These are phyloP conservation scores for Persicaria maculosa DNA, from an alignment of 148 eudicot genomes.

Conservation along the genomic window DNA sequence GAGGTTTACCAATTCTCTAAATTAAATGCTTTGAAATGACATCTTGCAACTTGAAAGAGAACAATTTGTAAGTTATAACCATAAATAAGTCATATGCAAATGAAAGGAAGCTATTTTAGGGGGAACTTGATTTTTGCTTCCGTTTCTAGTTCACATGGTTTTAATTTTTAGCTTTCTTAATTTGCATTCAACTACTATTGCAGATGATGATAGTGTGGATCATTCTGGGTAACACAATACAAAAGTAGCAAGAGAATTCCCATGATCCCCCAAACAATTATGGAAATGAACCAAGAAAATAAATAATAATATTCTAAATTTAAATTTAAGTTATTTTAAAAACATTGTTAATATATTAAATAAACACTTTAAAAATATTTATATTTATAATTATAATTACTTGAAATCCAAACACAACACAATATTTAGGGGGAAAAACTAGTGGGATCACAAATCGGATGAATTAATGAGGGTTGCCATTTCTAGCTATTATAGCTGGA, in stretches of 20 bases:
- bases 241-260: not conserved
- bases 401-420: no score
- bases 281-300: not conserved
- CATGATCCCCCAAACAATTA: not conserved
- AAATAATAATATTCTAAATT: not conserved
- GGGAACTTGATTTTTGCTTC: not conserved
- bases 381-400: no score
- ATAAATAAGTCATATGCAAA: not conserved
- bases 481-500: no score
- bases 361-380: no score
- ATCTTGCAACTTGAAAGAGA: no score
- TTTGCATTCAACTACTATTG: not conserved
- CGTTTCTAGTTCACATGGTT: not conserved
- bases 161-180: constrained; percentile 1
- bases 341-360: no score
- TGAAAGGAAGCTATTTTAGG: not conserved
- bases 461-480: no score
- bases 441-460: no score
- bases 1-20: not conserved
- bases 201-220: not conserved
- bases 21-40: not conserved
- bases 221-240: not conserved
- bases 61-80: no score
- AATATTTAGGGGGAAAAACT: no score
- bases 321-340: no score